Evolutionary conservation across 2,329 filamentous ascomycete genomes (phyloP).

Genomic region (Beauveria rudraprayagi): DNA sequence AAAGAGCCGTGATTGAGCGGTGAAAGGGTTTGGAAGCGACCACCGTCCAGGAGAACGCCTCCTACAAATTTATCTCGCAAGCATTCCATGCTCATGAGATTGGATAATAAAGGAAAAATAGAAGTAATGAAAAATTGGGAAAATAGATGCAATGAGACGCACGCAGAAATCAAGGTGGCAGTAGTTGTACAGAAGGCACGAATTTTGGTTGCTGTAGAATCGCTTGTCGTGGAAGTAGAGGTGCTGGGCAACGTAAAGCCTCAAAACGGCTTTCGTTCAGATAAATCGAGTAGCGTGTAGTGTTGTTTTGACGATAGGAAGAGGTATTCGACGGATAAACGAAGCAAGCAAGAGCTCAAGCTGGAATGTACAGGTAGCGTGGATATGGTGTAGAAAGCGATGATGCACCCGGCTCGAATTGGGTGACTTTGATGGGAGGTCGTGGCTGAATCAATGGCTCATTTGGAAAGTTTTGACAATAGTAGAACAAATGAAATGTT

Average conservation of each 20-base stretch:
- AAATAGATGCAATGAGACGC: conserved; percentile 21
- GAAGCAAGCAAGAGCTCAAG: conserved; percentile 14
- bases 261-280: neutral
- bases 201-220: conserved; percentile 3
- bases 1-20: conserved; percentile 98
- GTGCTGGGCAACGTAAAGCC: conserved; percentile 1
- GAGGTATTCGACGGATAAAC: conserved; percentile 10
- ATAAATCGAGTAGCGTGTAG: neutral
- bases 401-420: conserved; percentile 16
- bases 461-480: conserved; percentile 24
- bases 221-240: conserved; percentile 6
- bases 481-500: conserved; percentile 29
- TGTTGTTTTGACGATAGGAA: conserved; percentile 2
- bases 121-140: conserved; percentile 20
- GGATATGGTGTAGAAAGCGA: conserved; percentile 17
- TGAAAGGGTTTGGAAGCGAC: conserved; percentile 83
- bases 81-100: conserved; percentile 59
- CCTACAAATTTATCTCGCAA: conserved; percentile 73
- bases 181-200: conserved; percentile 12
- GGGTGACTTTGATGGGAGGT: conserved; percentile 20
- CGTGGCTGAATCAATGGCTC: conserved; percentile 33
- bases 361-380: conserved; percentile 27
- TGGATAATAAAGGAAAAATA: conserved; percentile 14
- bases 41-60: conserved; percentile 67
- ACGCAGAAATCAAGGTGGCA: conserved; percentile 13